Percentiles rank a stretch among this genome's conserved stretches.
These are phyloP conservation scores for Murraya koenigii DNA, from an alignment of 345 rosid species.

Conservation along the genomic window DNA sequence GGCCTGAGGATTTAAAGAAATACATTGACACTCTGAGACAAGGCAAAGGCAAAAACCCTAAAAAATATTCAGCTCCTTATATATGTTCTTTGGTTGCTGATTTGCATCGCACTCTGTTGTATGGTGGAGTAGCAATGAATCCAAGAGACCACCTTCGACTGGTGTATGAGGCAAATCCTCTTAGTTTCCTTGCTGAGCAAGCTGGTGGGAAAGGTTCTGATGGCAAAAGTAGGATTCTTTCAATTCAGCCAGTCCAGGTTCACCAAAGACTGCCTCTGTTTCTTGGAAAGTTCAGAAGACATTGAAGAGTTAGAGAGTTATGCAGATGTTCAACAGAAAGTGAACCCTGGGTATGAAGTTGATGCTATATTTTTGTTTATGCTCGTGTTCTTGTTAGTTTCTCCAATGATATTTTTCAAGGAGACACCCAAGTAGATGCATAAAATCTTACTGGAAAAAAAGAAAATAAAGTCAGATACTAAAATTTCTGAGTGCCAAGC, in stretches of 20 bases:
- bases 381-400: background rate
- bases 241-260: conserved; percentile 78
- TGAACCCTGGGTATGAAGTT: conserved; percentile 97
- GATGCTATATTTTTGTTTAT: conserved; percentile 12
- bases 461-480: too few relatives aligned
- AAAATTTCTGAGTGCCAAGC: too few relatives aligned
- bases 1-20: conserved; percentile 84
- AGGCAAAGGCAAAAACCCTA: conserved; percentile 86
- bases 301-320: conserved; percentile 80
- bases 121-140: conserved; percentile 93
- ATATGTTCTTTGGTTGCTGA: conserved; percentile 94
- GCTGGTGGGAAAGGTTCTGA: conserved; percentile 90
- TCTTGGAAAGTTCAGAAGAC: conserved; percentile 74
- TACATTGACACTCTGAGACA: conserved; percentile 82
- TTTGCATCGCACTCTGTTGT: conserved; percentile 80
- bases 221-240: conserved; percentile 69
- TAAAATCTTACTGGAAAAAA: too few relatives aligned
- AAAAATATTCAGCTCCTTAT: conserved; percentile 91
- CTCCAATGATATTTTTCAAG: background rate
- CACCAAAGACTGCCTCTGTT: conserved; percentile 90
- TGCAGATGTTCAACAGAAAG: conserved; percentile 81
- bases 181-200: conserved; percentile 83
- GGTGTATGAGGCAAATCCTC: conserved; percentile 90
- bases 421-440: too few relatives aligned
- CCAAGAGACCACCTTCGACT: conserved; percentile 92